Percentiles rank a stretch among this genome's conserved stretches.
phyloP scores from a whole-genome alignment of 2,329 filamentous ascomycete genomes.

The Fusarium veterinarium region DNA sequence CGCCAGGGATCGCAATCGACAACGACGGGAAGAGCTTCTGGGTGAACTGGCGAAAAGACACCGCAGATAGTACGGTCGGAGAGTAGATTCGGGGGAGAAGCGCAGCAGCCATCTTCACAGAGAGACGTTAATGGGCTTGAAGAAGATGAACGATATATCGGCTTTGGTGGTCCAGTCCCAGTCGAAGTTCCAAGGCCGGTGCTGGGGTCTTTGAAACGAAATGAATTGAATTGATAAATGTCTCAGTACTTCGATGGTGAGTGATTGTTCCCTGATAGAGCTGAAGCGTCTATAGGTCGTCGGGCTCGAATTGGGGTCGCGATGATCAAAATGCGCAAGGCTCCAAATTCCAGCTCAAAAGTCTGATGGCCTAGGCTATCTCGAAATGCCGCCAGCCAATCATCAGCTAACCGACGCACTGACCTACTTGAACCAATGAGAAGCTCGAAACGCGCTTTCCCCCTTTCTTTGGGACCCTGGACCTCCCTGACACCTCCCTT shows the following conservation, averaged over 20 bases:
- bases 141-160: slow-evolving; percentile 17
- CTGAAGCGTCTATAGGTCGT: slow-evolving; percentile 25
- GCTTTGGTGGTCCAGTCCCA: slow-evolving; percentile 16
- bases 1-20: slow-evolving; percentile 68
- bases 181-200: background rate
- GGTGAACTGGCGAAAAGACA: slow-evolving; percentile 59
- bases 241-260: slow-evolving; percentile 12
- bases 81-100: slow-evolving; percentile 68
- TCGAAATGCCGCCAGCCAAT: slow-evolving; percentile 47
- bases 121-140: slow-evolving; percentile 8
- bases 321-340: slow-evolving; percentile 40
- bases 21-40: slow-evolving; percentile 64
- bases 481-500: slow-evolving; percentile 49
- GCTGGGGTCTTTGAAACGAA: background rate
- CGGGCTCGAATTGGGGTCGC: slow-evolving; percentile 31
- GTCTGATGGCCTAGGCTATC: slow-evolving; percentile 47
- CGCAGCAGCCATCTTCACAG: slow-evolving; percentile 60
- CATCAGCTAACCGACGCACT: slow-evolving; percentile 47
- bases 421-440: slow-evolving; percentile 46
- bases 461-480: slow-evolving; percentile 57
- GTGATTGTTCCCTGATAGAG: background rate
- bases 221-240: background rate
- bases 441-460: slow-evolving; percentile 52
- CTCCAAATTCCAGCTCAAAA: slow-evolving; percentile 46
- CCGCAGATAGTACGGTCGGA: slow-evolving; percentile 54